Evolutionary conservation across 371 early-diverging fungal genomes (phyloP).

Genomic region (Rhizopus stolonifer): DNA sequence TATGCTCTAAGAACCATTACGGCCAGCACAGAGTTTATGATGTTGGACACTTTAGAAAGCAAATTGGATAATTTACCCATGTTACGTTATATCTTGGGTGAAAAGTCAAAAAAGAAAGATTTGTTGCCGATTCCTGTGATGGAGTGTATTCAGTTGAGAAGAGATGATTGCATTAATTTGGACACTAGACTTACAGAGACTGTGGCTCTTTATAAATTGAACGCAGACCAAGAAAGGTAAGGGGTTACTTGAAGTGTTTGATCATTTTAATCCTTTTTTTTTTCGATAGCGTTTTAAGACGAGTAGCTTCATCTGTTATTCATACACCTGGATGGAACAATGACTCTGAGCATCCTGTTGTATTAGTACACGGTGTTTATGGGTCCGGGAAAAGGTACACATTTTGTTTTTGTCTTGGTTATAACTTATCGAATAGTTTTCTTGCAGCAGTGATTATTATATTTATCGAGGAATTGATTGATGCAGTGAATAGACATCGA

Average conservation of each 20-base stretch:
- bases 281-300: constrained; percentile 47
- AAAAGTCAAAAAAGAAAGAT: constrained; percentile 19
- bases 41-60: constrained; percentile 62
- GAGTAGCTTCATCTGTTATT: constrained; percentile 56
- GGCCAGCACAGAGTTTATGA: constrained; percentile 72
- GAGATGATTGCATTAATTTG: constrained; percentile 48
- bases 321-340: constrained; percentile 50
- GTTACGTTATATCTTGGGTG: constrained; percentile 43
- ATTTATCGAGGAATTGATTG: constrained; percentile 63
- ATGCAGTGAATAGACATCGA: constrained; percentile 35
- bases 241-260: too few species aligned
- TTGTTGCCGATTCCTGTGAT: constrained; percentile 12
- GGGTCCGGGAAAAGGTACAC: constrained; percentile 78
- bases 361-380: constrained; percentile 68
- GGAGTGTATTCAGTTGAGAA: constrained; percentile 33
- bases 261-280: not conserved
- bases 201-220: constrained; percentile 47
- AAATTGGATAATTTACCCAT: constrained; percentile 47
- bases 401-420: constrained; percentile 4
- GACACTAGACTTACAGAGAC: constrained; percentile 39
- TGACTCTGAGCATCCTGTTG: constrained; percentile 33
- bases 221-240: constrained; percentile 63
- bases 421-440: constrained; percentile 44
- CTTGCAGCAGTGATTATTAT: constrained; percentile 78
- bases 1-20: constrained; percentile 67